Percentiles rank a stretch among this genome's conserved stretches.
Conservation (phyloP, 2,329 filamentous ascomycete species). For the Xylaria sp. region DNA sequence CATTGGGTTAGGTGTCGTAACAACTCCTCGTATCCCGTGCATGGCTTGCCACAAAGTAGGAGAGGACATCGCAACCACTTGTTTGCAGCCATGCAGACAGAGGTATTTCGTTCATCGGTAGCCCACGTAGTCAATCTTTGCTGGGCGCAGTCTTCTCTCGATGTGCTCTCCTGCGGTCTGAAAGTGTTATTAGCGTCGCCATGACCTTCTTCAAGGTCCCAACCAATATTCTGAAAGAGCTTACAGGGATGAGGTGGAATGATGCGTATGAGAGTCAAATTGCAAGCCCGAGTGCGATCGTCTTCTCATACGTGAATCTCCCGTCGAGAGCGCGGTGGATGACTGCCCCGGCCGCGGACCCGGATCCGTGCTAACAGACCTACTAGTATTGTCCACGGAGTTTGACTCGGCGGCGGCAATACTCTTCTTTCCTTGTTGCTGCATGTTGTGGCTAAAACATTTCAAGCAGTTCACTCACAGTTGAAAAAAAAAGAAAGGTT, state of each 20-base stretch:
- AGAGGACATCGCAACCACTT: constrained; percentile 49
- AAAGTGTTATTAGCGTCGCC: constrained; percentile 23
- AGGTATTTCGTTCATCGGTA: constrained; percentile 50
- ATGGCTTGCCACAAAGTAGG: background rate
- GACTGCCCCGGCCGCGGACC: constrained; percentile 25
- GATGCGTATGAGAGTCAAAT: constrained; percentile 22
- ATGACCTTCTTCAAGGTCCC: constrained; percentile 1
- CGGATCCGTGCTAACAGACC: constrained; percentile 23
- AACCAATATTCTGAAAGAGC: constrained; percentile 21
- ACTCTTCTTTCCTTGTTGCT: constrained; percentile 22
- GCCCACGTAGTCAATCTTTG: constrained; percentile 54
- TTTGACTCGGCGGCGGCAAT: constrained; percentile 24
- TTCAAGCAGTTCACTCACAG: constrained; percentile 19
- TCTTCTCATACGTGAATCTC: constrained; percentile 21
- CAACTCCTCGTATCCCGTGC: too few relatives aligned
- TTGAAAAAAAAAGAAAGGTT: constrained; percentile 24
- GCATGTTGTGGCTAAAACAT: constrained; percentile 23
- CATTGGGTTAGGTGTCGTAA: too few relatives aligned
- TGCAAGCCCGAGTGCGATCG: constrained; percentile 26
- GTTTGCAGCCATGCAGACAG: constrained; percentile 41
- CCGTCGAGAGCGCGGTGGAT: constrained; percentile 15
- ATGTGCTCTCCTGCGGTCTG: constrained; percentile 40
- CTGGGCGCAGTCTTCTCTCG: constrained; percentile 46
- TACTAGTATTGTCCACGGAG: constrained; percentile 18
- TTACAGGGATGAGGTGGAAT: constrained; percentile 32